Base-by-base conservation (phyloP, 208 protist genomes). In the Wallacemonas sp. region DNA sequence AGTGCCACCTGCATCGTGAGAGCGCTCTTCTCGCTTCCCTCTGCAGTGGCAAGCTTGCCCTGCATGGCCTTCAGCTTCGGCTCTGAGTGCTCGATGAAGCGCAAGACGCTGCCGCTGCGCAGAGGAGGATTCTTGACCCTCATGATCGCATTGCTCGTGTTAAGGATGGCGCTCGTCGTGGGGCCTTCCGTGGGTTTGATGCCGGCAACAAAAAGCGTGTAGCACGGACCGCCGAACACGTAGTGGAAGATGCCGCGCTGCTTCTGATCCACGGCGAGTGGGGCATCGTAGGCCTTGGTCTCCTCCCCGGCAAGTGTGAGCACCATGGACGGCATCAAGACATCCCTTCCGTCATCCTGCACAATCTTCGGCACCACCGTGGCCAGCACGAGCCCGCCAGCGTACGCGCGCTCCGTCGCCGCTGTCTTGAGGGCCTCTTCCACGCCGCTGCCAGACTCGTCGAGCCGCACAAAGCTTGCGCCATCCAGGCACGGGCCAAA, bases 171-270 rank as follows among this genome's bases (percentile, higher is more conserved):
- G 33, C 44, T 36, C 2, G 75, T 71, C 33, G 44, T 39, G 15
- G 54, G 65, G 21, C 38, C 62, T 4, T 72, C 60, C 21, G 41
- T 68, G n/a, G 61, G 46, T 13, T 59, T 69, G 36, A 91, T 62
- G 34, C 79, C 79, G 8, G 68, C 70, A 5, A 79, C 70, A 53
- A 75, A 76, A 13, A 75, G 48, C 26, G 76, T 87, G 55, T 81
- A 53, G 66, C 80, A 87, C 3, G 80, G 58, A 0, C 80, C 80
- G 17, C 84, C 80, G 12, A 91, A 50, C 13, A 76, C 77, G 58
- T 71, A 81, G 41, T 73, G 66, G 24, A 91, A 58, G 17, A 91
- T 41, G 8, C 63, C 70, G 39, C 64, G 61, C 33, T 64, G 48
- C 54, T 59, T 76, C 39, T 61, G 57, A 10, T 62, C 64, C 12